These are phyloP conservation scores for Sanguinoderma infundibulare DNA, from an alignment of 1,284 basidiomycete species.

Conservation along the genomic window DNA sequence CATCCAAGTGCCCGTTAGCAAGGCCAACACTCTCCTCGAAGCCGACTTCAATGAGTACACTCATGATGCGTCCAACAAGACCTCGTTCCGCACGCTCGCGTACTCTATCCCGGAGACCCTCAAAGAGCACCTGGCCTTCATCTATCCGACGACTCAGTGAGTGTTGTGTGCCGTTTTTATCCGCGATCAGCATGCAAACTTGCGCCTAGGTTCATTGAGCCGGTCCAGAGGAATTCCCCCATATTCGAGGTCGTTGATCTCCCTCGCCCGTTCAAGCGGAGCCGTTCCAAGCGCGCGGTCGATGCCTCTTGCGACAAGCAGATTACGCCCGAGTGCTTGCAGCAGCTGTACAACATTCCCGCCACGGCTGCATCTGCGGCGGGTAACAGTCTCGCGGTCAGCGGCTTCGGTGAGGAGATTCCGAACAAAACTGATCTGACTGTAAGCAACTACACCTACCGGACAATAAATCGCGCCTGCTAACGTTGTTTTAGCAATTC, in stretches of 20 bases:
- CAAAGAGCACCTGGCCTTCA: constrained; percentile 37
- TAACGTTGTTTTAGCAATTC: constrained; percentile 46
- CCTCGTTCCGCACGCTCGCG: constrained; percentile 37
- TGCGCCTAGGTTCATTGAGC: constrained; percentile 15
- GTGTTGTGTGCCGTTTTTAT: not conserved
- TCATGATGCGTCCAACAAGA: constrained; percentile 34
- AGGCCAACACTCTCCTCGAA: constrained; percentile 42
- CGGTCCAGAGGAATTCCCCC: constrained; percentile 11
- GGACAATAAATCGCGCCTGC: not conserved
- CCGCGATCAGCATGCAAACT: not conserved
- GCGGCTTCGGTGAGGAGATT: constrained; percentile 58
- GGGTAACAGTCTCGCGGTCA: constrained; percentile 56
- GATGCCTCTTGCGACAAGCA: constrained; percentile 40
- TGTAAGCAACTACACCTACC: constrained; percentile 26
- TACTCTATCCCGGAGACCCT: constrained; percentile 42
- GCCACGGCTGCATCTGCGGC: constrained; percentile 50
- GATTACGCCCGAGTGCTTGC: constrained; percentile 62
- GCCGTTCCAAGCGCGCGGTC: constrained; percentile 20
- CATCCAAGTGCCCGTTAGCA: constrained; percentile 30
- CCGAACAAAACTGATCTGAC: constrained; percentile 54
- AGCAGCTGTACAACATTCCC: constrained; percentile 54
- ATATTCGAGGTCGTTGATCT: constrained; percentile 17
- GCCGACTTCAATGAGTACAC: constrained; percentile 40
- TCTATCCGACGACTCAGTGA: constrained; percentile 39
- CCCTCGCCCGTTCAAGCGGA: constrained; percentile 15